Conservation (phyloP, 2,329 filamentous ascomycete species). For the Venturia carpophila region DNA sequence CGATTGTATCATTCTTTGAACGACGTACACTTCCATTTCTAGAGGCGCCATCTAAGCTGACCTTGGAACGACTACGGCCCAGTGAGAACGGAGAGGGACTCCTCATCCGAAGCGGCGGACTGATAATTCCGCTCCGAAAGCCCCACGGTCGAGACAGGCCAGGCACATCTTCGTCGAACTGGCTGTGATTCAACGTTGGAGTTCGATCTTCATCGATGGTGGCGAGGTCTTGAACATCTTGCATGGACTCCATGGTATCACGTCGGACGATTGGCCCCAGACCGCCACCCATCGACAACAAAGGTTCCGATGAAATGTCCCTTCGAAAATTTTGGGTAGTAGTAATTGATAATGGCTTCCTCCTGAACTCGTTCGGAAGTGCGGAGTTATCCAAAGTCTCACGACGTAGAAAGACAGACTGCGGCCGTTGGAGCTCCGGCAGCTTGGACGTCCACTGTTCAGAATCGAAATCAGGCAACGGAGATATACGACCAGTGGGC, state of each 20-base stretch:
- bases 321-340: conserved; percentile 7
- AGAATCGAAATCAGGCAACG: conserved; percentile 32
- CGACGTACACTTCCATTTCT: conserved; percentile 12
- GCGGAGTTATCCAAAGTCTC: conserved; percentile 17
- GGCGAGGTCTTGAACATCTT: conserved; percentile 8
- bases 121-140: conserved; percentile 2
- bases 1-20: conserved; percentile 25
- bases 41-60: neutral
- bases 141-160: conserved; percentile 2
- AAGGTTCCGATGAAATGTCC: conserved; percentile 12
- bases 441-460: conserved; percentile 27
- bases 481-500: conserved; percentile 30
- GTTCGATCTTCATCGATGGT: conserved; percentile 15
- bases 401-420: conserved; percentile 29
- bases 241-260: conserved; percentile 7
- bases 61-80: conserved; percentile 1
- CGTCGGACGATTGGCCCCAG: neutral
- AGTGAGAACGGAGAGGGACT: conserved; percentile 8
- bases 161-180: conserved; percentile 4
- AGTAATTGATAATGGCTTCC: conserved; percentile 13
- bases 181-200: conserved; percentile 8
- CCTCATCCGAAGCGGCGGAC: neutral
- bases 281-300: conserved; percentile 3
- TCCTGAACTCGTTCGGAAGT: conserved; percentile 2
- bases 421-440: conserved; percentile 28